Base-by-base conservation (phyloP, 164 flowering plant species). In the Liriodendron chinense region DNA sequence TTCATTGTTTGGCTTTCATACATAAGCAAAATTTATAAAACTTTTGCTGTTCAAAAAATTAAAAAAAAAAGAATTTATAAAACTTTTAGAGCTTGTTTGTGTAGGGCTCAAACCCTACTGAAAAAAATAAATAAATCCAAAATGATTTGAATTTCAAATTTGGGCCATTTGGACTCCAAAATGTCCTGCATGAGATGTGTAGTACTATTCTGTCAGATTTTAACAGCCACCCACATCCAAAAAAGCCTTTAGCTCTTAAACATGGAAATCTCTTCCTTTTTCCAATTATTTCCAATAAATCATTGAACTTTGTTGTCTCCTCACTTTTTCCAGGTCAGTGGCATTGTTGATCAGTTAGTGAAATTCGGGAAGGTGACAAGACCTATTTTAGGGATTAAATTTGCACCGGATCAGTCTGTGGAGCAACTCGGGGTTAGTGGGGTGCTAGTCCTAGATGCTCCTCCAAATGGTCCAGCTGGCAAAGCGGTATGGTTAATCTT, bases 371-470 rank as follows among this genome's bases (percentile, higher is more conserved):
- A 93, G 79, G 98, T 93, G 61, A 95, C 98, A 2, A 86, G 98
- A 75, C 98, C 98, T 25, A 88, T 95, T 79, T 85, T 95, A 74
- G 99, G 98, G 50, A 95, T 95, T 70, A 95, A 95, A 78, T 93
- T 95, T 82, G 98, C 98, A 67, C 98, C 98, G 22, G 98, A 94
- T 88, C 97, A 93, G 72, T 93, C 99, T 47, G 98, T 93, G 62
- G 99, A 95, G 85, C 99, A 95, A 80, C 79, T 95, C 65, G 99
- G 99, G 7, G 92, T 95, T 57, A 92, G 96, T 78, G 98, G 99
- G 28, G 99, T 95, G 78, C 98, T 95, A 72, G 91, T 95, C 57
- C 81, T 95, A 71, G 98, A 95, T 86, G 99, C 99, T 81, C 98
- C 99, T 47, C 75, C 89, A 56, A 87, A 85, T 82, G 97, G 98